phyloP scores from a whole-genome alignment of 305 asterid species.

The Plantago coronopus region DNA sequence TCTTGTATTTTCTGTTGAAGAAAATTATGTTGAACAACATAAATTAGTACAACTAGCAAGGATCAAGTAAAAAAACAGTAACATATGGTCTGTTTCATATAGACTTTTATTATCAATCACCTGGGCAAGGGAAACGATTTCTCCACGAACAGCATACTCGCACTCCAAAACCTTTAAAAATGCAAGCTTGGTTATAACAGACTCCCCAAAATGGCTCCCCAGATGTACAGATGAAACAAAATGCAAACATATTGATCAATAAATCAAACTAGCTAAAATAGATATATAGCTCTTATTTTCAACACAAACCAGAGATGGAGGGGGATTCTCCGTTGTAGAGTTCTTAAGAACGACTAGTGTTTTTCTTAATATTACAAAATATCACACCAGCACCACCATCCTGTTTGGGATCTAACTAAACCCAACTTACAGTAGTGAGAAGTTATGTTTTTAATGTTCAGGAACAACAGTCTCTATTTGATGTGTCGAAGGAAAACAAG shows the following conservation, averaged over 20 bases:
- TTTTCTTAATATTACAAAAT: too few relatives aligned
- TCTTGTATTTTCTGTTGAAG: constrained; percentile 65
- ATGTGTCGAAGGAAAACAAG: too few relatives aligned
- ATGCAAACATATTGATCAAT: neutral
- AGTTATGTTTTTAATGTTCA: too few relatives aligned
- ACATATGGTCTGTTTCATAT: neutral
- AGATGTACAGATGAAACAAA: neutral
- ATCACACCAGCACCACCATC: too few relatives aligned
- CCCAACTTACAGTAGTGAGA: too few relatives aligned
- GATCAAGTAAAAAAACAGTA: neutral
- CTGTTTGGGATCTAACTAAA: too few relatives aligned
- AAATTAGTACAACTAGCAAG: neutral
- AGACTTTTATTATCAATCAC: constrained; percentile 31
- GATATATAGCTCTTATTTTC: too few relatives aligned
- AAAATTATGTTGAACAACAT: constrained; percentile 11
- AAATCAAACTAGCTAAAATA: too few relatives aligned
- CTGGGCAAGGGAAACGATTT: constrained; percentile 87
- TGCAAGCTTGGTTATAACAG: neutral
- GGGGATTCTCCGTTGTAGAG: too few relatives aligned
- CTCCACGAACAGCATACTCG: constrained; percentile 97
- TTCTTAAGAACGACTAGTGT: too few relatives aligned
- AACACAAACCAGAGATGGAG: too few relatives aligned
- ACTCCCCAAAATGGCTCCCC: neutral
- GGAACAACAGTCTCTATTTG: too few relatives aligned
- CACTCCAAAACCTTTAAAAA: constrained; percentile 65